phyloP scores from a whole-genome alignment of 2,329 filamentous ascomycete genomes.

The Neofusicoccum parvum region DNA sequence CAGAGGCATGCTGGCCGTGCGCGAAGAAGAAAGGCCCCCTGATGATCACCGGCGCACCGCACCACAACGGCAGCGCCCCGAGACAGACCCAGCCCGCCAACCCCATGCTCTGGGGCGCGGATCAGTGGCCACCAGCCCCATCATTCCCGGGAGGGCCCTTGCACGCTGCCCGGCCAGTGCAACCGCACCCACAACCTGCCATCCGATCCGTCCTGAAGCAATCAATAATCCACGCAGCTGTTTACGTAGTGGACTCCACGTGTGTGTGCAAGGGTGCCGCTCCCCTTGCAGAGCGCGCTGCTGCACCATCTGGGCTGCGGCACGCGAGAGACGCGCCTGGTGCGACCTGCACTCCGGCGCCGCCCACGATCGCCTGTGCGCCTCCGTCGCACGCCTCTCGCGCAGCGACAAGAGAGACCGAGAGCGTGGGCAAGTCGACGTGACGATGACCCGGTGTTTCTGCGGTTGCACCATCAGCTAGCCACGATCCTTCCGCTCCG shows the following conservation, averaged over 20 bases:
- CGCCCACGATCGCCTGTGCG: neutral
- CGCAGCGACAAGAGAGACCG: neutral
- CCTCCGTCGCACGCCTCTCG: neutral
- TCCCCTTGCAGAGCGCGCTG: neutral
- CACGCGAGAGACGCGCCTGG: neutral
- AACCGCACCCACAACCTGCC: neutral
- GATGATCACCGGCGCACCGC: conserved; percentile 9
- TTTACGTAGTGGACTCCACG: conserved; percentile 10
- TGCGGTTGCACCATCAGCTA: neutral
- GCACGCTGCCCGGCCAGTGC: neutral
- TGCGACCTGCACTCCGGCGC: neutral
- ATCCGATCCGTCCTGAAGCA: neutral
- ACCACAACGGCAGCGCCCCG: neutral
- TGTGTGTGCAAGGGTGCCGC: neutral
- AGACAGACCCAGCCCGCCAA: neutral
- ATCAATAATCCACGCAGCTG: conserved; percentile 6
- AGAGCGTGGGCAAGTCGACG: neutral
- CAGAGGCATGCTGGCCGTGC: neutral
- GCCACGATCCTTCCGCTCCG: conserved; percentile 1
- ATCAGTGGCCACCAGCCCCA: neutral
- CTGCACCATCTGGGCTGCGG: neutral
- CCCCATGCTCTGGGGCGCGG: conserved; percentile 2
- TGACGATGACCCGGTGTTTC: conserved; percentile 8
- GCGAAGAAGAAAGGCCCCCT: neutral
- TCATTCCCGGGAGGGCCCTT: neutral